A percentile compares a stretch with the other conserved stretches of the same genome.
Evolutionary conservation across 164 flowering plant genomes (phyloP).

Genomic region (Malania oleifera): DNA sequence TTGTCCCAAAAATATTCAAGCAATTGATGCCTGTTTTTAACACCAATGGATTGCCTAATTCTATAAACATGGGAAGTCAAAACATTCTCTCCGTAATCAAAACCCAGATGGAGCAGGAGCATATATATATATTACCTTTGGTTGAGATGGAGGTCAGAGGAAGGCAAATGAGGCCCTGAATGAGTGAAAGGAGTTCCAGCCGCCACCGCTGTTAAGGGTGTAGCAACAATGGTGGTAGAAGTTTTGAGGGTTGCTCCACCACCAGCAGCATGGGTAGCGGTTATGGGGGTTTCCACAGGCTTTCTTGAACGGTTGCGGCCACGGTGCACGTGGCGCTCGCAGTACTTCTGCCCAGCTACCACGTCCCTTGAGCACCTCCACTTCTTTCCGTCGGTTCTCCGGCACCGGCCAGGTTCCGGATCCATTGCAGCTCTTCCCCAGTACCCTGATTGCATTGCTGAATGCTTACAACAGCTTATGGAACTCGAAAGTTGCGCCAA

Average conservation of each 20-base stretch:
- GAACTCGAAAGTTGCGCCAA: too few relatives aligned
- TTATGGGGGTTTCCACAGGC: conserved; percentile 92
- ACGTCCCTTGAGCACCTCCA: conserved; percentile 96
- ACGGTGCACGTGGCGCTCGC: conserved; percentile 94
- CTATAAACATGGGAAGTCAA: too few relatives aligned
- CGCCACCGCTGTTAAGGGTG: conserved; percentile 14
- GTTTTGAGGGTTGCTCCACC: conserved; percentile 14
- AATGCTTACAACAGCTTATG: not conserved
- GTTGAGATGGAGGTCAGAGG: conserved; percentile 42
- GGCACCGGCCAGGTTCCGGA: conserved; percentile 89
- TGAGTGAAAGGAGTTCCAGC: conserved; percentile 24
- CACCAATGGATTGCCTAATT: too few relatives aligned
- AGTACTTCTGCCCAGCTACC: conserved; percentile 75
- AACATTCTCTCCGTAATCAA: too few relatives aligned
- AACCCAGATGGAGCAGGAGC: not conserved
- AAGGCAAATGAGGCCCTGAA: conserved; percentile 29
- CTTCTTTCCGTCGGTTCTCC: conserved; percentile 93
- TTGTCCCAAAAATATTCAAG: too few relatives aligned
- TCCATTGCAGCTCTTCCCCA: conserved; percentile 78
- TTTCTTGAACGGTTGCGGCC: conserved; percentile 99
- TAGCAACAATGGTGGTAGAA: conserved; percentile 11
- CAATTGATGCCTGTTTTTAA: too few relatives aligned
- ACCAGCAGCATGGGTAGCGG: conserved; percentile 15
- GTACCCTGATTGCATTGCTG: conserved; percentile 70
- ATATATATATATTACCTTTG: conserved; percentile 34